Evolutionary conservation across 805 yeast species (phyloP), one percentile per base, ranked within the genome.

Genomic region (Starmera quercuum): DNA sequence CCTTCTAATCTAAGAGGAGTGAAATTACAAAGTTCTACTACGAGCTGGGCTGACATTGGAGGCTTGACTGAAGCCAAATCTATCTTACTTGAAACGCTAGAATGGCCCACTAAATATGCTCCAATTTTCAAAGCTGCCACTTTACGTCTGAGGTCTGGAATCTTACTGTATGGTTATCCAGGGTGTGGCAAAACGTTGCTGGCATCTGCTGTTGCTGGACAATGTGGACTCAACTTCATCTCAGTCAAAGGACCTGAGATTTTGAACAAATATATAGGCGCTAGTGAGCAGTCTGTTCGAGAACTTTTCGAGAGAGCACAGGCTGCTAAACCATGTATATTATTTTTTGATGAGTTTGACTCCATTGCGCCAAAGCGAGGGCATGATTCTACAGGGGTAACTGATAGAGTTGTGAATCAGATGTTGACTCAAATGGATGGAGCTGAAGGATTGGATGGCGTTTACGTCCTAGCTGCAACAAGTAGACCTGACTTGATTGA

Each of bases 391-490:
- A 88, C 97, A 0, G 97, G 97, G 36, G 97, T 92, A 4, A 92
- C 97, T 3, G 98, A 92, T 55, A 71, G 98, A 47, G 96, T 92
- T 26, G 98, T 92, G 18, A 92, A 92, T 59, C 98, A 92, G 54
- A 74, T 92, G 75, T 71, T 92, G 48, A 92, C 98, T 0, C 97
- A 92, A 54, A 88, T 92, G 95, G 98, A 92, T 58, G 98, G 98
- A 62, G 97, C 97, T 1, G 97, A 92, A 56, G 97, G 97, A 0
- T 64, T 88, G 20, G 97, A 88, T 48, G 97, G 97, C 4, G 97
- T 92, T 3, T 90, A 92, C 53, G 95, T 92, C 1, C 65, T 92
- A 18, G 97, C 97, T 0, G 98, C 97, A 1, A 92, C 97, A 0
- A 79, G 92, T 47, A 70, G 98, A 47, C 98, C 98, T 0, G 98